Percentiles rank a stretch among this genome's conserved stretches.
These are phyloP conservation scores for Phytophthora sansomeana DNA, from an alignment of 352 stramenopile genomes.

Conservation along the genomic window DNA sequence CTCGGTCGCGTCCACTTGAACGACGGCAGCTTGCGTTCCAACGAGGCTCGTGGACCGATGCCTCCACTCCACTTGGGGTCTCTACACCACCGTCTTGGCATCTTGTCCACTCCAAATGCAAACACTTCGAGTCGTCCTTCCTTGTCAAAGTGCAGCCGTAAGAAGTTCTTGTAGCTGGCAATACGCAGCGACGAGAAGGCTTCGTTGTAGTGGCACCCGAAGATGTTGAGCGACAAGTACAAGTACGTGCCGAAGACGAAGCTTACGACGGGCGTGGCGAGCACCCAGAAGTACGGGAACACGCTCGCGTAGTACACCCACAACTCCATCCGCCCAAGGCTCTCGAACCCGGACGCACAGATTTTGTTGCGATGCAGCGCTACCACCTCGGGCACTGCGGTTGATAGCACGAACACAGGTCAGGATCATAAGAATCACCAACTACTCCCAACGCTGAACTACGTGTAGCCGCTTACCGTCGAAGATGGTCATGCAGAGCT, in stretches of 20 bases:
- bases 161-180: constrained; percentile 91
- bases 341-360: constrained; percentile 65
- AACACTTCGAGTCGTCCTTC: constrained; percentile 85
- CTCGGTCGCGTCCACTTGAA: constrained; percentile 79
- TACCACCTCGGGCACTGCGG: constrained; percentile 77
- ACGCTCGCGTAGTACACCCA: constrained; percentile 88
- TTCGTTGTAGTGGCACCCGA: constrained; percentile 91
- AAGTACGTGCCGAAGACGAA: constrained; percentile 88
- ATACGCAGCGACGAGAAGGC: constrained; percentile 89
- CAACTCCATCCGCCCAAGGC: constrained; percentile 74
- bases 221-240: constrained; percentile 87
- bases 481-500: constrained; percentile 86
- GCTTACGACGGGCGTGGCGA: constrained; percentile 79
- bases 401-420: not conserved
- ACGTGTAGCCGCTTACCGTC: constrained; percentile 53
- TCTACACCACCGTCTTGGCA: constrained; percentile 85
- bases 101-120: constrained; percentile 90
- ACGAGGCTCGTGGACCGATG: constrained; percentile 45
- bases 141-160: constrained; percentile 80
- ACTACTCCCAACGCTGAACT: too few species aligned
- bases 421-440: not conserved
- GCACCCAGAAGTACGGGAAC: constrained; percentile 90
- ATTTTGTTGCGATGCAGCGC: constrained; percentile 88
- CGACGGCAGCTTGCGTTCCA: constrained; percentile 72
- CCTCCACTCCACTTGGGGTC: constrained; percentile 83